phyloP scores from a whole-genome alignment of 345 rosid genomes.

The Raphanus sativus region DNA sequence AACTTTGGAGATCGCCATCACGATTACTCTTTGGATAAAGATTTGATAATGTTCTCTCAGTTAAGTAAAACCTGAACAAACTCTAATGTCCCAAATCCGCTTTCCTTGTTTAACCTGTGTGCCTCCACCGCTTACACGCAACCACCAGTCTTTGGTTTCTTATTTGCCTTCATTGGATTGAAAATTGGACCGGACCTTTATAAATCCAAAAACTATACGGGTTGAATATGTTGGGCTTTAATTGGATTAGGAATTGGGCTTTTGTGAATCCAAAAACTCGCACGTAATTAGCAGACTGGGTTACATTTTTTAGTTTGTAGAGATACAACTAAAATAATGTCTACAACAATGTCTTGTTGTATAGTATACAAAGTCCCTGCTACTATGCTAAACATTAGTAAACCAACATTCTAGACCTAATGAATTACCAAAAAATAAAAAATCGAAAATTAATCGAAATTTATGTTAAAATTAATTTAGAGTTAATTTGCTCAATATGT shows the following conservation, averaged over 20 bases:
- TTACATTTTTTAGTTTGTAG: no score
- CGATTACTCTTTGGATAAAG: neutral
- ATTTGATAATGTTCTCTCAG: neutral
- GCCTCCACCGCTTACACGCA: neutral
- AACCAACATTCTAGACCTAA: no score
- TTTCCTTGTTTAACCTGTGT: neutral
- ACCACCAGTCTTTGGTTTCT: neutral
- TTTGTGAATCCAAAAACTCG: neutral
- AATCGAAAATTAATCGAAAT: no score
- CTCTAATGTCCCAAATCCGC: neutral
- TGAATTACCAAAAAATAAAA: no score
- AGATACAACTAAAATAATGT: no score
- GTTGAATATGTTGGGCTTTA: neutral
- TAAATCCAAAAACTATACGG: neutral
- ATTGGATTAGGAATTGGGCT: neutral
- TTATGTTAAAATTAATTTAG: no score
- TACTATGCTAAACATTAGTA: no score
- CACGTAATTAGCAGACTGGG: no score
- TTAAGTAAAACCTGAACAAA: neutral
- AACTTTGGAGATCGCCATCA: slow-evolving; percentile 43
- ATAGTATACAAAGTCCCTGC: no score
- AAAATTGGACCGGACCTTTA: neutral
- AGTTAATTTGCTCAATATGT: no score
- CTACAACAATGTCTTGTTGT: no score
- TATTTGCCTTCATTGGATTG: neutral